Conservation (phyloP, 139 green algal species). For the Eudorina sp. region DNA sequence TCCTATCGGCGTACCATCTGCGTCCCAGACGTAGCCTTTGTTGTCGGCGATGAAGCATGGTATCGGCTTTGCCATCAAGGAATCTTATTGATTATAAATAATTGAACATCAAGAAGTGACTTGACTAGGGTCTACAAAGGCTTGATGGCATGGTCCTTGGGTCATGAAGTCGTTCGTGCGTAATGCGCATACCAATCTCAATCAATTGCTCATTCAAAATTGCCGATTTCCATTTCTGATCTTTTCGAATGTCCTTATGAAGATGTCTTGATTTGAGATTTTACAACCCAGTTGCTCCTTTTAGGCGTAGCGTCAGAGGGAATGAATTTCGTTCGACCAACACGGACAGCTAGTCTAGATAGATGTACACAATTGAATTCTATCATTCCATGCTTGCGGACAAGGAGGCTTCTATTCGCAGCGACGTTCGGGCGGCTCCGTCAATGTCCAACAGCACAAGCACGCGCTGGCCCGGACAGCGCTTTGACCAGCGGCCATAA, state of each 20-base stretch:
- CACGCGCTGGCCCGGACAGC: neutral
- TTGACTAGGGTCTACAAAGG: no score
- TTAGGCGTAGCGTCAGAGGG: neutral
- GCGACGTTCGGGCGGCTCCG: neutral
- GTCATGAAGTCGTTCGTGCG: neutral
- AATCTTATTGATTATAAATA: neutral
- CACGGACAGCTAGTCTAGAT: neutral
- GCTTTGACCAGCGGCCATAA: no score
- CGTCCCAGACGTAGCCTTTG: conserved; percentile 51
- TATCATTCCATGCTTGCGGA: neutral
- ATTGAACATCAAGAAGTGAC: no score
- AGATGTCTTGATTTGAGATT: neutral
- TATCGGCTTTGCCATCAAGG: conserved; percentile 1
- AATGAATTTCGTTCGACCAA: neutral
- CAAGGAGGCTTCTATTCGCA: neutral
- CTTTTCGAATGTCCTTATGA: no score
- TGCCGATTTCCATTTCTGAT: no score
- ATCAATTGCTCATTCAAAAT: neutral
- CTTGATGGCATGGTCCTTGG: conserved; percentile 8
- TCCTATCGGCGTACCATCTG: neutral
- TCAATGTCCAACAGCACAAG: neutral
- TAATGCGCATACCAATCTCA: neutral
- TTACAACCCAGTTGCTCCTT: neutral
- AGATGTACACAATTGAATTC: neutral
- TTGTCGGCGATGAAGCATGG: conserved; percentile 26